Base-by-base conservation (phyloP, 306 rosid genomes). In the Macrotyloma uniflorum region DNA sequence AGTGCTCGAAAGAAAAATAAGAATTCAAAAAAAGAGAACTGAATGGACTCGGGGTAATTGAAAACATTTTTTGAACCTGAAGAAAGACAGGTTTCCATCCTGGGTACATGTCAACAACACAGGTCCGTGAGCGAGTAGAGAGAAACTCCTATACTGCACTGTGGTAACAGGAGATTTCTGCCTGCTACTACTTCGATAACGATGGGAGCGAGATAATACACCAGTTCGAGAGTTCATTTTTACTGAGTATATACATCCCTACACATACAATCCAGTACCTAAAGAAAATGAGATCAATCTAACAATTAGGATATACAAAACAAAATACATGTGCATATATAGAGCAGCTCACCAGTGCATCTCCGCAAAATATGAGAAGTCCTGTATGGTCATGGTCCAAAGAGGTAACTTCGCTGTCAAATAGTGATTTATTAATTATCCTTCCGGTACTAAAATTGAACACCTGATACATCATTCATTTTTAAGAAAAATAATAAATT, bases 401-500 rank as follows among this genome's bases (percentile, higher is more conserved):
- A 50, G 98, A 70, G 38, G 97, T 92, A 79, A 92, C 96, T 88
- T 87, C 95, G 83, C 95, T 75, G 75, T 88, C 97, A 79, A 92
- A 87, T 46, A 83, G 82, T 55, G 87, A 68, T 83, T 89, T 92
- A 85, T 89, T 89, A 81, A 95, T 84, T 72, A 84, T 71, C 91
- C 98, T 90, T 63, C 98, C 97, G 0, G 98, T 95, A 90, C 98
- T 95, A 90, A 91, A 95, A 88, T 95, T 95, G 82, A 90, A 86
- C 66, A 95, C 98, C 98, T 95, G 86, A 70, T 66, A 81, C 61
- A 86, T 43, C 43, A 77, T 74, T 33, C 28, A 24, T 50, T 74
- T 45, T 79, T 53, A 4, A 69, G 55, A 75, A 30, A 64, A 35
- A 76, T 33, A 74, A 70, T 75, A 75, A 35, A 53, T 50, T 42